Evolutionary conservation across 768 basidiomycete genomes (phyloP).

Genomic region (Panaeolus cyanescens): DNA sequence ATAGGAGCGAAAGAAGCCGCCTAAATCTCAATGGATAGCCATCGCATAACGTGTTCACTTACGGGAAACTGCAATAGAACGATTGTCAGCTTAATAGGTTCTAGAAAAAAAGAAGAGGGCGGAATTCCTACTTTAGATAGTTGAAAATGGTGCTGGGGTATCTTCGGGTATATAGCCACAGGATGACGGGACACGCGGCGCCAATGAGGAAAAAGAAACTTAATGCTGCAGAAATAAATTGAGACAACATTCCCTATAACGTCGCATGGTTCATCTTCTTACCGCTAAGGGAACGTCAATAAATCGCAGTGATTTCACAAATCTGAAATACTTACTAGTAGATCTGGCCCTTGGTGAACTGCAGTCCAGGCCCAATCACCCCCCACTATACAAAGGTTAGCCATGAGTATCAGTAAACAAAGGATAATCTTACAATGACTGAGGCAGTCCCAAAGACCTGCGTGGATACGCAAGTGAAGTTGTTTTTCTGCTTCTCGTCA

Average conservation of each 20-base stretch:
- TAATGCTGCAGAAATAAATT: conserved; percentile 38
- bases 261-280: not conserved
- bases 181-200: conserved; percentile 60
- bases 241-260: not conserved
- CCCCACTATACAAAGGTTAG: conserved; percentile 47
- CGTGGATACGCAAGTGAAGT: conserved; percentile 53
- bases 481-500: conserved; percentile 40
- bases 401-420: conserved; percentile 4
- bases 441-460: conserved; percentile 57
- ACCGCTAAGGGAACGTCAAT: not conserved
- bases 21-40: not conserved
- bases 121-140: conserved; percentile 63
- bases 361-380: conserved; percentile 62
- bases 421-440: conserved; percentile 51
- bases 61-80: conserved; percentile 45
- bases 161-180: conserved; percentile 61
- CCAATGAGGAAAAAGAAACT: conserved; percentile 77
- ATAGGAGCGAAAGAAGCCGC: not conserved
- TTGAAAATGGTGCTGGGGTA: conserved; percentile 65
- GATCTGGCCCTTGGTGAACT: conserved; percentile 56
- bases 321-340: conserved; percentile 51
- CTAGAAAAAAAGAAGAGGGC: not conserved
- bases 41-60: conserved; percentile 17
- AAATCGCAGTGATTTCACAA: not conserved
- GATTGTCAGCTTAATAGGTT: conserved; percentile 2